Percentiles rank a stretch among this genome's conserved stretches.
Evolutionary conservation across 768 basidiomycete species (phyloP).

Genomic region (Pisolithus microcarpus): DNA sequence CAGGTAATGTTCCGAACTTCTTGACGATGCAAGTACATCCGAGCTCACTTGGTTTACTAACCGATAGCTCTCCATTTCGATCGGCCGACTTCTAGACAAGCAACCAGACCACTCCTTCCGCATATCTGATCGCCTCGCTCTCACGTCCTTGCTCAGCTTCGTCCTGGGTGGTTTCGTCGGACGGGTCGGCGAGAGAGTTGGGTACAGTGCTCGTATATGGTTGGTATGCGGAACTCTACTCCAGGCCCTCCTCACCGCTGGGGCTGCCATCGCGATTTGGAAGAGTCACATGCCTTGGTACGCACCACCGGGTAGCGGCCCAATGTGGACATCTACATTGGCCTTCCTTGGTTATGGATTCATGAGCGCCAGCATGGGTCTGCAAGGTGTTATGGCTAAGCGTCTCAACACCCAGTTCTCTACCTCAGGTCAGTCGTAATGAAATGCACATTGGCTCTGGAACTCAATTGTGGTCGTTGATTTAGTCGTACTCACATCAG

Average conservation of each 20-base stretch:
- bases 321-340: constrained; percentile 58
- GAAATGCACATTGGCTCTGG: not conserved
- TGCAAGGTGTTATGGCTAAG: constrained; percentile 85
- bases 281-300: constrained; percentile 52
- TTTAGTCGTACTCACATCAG: constrained; percentile 70
- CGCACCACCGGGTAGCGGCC: constrained; percentile 45
- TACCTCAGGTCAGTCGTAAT: constrained; percentile 49
- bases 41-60: not conserved
- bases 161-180: constrained; percentile 64
- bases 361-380: constrained; percentile 66
- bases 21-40: not conserved
- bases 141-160: constrained; percentile 66
- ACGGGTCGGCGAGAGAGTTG: constrained; percentile 66
- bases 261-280: constrained; percentile 60
- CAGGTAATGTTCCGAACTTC: constrained; percentile 38
- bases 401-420: constrained; percentile 70
- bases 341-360: constrained; percentile 68
- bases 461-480: not conserved
- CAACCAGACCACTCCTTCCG: constrained; percentile 54
- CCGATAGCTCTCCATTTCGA: constrained; percentile 60
- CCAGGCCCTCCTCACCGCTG: constrained; percentile 70
- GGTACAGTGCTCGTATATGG: constrained; percentile 62
- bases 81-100: constrained; percentile 64
- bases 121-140: constrained; percentile 69
- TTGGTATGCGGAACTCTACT: constrained; percentile 59